A percentile compares a stretch with the other conserved stretches of the same genome.
Conservation (phyloP, 768 basidiomycete genomes). For the Boletales sp. region DNA sequence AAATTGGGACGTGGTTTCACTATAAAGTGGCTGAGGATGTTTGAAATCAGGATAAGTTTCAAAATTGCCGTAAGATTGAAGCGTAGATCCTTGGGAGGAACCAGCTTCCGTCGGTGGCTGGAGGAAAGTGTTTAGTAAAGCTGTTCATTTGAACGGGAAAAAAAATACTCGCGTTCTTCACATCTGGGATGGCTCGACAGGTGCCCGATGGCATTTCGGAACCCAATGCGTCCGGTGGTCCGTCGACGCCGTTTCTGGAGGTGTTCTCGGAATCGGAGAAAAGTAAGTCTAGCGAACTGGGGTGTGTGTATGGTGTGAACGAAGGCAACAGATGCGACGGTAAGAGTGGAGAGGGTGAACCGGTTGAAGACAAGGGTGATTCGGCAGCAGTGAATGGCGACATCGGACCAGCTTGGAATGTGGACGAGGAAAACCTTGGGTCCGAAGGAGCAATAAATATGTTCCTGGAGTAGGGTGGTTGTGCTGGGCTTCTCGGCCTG, state of each 20-base stretch:
- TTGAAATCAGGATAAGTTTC: not conserved
- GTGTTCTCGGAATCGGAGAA: conserved; percentile 10
- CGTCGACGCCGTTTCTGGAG: conserved; percentile 4
- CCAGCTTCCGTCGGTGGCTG: conserved; percentile 1
- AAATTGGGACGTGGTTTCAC: not conserved
- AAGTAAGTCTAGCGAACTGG: not conserved
- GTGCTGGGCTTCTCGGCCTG: conserved; percentile 31
- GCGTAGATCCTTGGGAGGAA: conserved; percentile 7
- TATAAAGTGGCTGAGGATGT: not conserved
- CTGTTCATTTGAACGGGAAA: not conserved
- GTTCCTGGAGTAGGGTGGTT: conserved; percentile 9
- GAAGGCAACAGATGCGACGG: conserved; percentile 16
- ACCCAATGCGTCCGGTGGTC: conserved; percentile 20
- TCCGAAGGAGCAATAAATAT: conserved; percentile 12
- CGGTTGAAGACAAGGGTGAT: conserved; percentile 4
- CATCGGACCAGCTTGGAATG: not conserved
- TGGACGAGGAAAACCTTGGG: conserved; percentile 1
- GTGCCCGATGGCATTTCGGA: conserved; percentile 17
- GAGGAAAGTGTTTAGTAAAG: not conserved
- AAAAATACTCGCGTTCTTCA: conserved; percentile 26
- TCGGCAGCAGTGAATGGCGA: not conserved
- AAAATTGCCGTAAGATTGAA: not conserved
- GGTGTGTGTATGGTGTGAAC: conserved; percentile 7
- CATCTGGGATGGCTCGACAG: conserved; percentile 20
- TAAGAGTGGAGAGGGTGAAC: conserved; percentile 13